These are phyloP conservation scores for Coemansia reversa DNA, from an alignment of 192 early-diverging fungal species.

Conservation along the genomic window DNA sequence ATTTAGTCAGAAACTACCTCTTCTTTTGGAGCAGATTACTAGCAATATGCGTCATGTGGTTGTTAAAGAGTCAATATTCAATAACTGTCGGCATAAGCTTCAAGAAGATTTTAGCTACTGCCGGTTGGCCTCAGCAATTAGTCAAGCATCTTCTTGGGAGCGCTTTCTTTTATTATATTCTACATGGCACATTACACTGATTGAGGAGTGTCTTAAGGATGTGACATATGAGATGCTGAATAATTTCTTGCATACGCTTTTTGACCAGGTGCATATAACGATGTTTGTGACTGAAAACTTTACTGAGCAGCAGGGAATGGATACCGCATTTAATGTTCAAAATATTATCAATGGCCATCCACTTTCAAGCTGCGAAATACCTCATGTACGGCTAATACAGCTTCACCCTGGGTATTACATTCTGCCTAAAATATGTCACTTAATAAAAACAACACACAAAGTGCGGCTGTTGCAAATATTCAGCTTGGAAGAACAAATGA, in stretches of 20 bases:
- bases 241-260: slow-evolving; percentile 65
- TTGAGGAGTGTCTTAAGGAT: slow-evolving; percentile 65
- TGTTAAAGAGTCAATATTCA: slow-evolving; percentile 35
- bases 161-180: too few relatives aligned
- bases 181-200: background rate
- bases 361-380: slow-evolving; percentile 29
- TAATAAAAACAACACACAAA: slow-evolving; percentile 56
- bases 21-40: slow-evolving; percentile 65
- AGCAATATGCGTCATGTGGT: slow-evolving; percentile 59
- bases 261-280: slow-evolving; percentile 68
- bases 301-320: slow-evolving; percentile 59
- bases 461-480: slow-evolving; percentile 72
- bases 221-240: slow-evolving; percentile 69
- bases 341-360: slow-evolving; percentile 58
- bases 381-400: background rate
- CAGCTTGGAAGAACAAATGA: slow-evolving; percentile 71
- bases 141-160: too few relatives aligned
- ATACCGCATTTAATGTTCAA: slow-evolving; percentile 56
- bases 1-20: slow-evolving; percentile 78
- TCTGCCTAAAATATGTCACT: slow-evolving; percentile 8
- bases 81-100: too few relatives aligned
- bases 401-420: slow-evolving; percentile 30
- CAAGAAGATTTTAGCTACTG: too few relatives aligned
- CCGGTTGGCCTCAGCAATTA: too few relatives aligned
- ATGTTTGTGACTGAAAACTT: slow-evolving; percentile 80